These are phyloP conservation scores for Penicillium longicatenatum DNA, from an alignment of 495 filamentous ascomycete genomes.

Conservation along the genomic window DNA sequence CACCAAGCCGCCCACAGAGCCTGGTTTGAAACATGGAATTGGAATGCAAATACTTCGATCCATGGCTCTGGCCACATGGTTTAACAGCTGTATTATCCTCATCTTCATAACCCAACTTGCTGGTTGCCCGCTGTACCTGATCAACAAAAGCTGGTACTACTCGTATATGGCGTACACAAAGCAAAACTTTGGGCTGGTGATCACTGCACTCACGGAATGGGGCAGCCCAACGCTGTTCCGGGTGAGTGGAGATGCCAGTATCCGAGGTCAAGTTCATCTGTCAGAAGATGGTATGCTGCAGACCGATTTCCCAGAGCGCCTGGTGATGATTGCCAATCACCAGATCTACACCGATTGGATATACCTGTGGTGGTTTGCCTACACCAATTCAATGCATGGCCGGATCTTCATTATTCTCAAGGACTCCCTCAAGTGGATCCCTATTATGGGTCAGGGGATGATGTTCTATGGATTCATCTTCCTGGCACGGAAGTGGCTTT, in stretches of 20 bases:
- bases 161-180: constrained; percentile 68
- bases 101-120: constrained; percentile 58
- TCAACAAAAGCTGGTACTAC: constrained; percentile 62
- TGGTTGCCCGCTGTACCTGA: constrained; percentile 60
- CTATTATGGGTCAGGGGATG: constrained; percentile 65
- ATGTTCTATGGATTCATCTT: constrained; percentile 72
- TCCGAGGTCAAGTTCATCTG: constrained; percentile 58
- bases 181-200: constrained; percentile 61
- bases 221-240: constrained; percentile 61
- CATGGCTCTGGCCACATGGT: constrained; percentile 64
- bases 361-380: constrained; percentile 72
- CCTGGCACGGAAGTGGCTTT: constrained; percentile 67
- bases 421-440: constrained; percentile 66
- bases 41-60: constrained; percentile 66
- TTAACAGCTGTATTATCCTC: constrained; percentile 54
- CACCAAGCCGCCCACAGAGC: constrained; percentile 33
- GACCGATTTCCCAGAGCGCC: constrained; percentile 59
- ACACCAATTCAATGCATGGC: constrained; percentile 65
- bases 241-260: constrained; percentile 62
- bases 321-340: constrained; percentile 68
- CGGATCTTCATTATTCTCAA: constrained; percentile 72
- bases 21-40: constrained; percentile 66
- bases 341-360: constrained; percentile 75
- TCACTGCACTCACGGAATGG: constrained; percentile 62
- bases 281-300: constrained; percentile 56